These are phyloP conservation scores for Paraphoma chrysanthemicola DNA, from an alignment of 2,329 filamentous ascomycete genomes.

Conservation along the genomic window DNA sequence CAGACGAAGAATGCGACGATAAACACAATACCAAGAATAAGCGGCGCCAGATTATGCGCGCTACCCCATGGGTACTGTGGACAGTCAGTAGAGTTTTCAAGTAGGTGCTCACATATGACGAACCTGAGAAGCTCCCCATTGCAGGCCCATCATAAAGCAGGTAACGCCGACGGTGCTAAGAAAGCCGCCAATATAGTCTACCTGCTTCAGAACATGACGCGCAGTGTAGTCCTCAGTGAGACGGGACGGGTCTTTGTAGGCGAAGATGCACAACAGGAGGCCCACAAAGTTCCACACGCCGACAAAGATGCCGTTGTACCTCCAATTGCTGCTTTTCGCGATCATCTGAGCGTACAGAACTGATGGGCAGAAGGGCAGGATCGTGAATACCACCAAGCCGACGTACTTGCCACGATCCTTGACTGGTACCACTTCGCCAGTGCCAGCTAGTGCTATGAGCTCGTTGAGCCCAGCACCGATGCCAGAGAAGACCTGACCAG, in stretches of 20 bases:
- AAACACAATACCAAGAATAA: conserved; percentile 59
- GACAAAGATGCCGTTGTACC: conserved; percentile 62
- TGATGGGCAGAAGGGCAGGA: conserved; percentile 68
- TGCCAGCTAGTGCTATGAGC: conserved; percentile 71
- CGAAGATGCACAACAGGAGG: conserved; percentile 57
- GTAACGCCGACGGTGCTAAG: conserved; percentile 39
- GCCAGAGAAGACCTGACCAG: conserved; percentile 61
- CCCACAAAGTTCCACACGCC: conserved; percentile 61
- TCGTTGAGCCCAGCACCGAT: conserved; percentile 72
- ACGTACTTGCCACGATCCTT: conserved; percentile 70
- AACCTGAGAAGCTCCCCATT: conserved; percentile 48
- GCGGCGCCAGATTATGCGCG: conserved; percentile 60
- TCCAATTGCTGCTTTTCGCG: conserved; percentile 57
- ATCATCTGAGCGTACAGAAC: conserved; percentile 69
- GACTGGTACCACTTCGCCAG: conserved; percentile 71
- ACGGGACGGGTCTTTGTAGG: conserved; percentile 50
- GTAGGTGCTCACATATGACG: neutral
- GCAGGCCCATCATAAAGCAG: conserved; percentile 47
- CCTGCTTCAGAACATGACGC: conserved; percentile 31
- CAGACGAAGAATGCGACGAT: conserved; percentile 61
- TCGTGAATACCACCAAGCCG: conserved; percentile 65
- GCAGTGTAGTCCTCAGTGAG: conserved; percentile 50
- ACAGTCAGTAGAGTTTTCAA: conserved; percentile 54
- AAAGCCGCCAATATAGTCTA: conserved; percentile 42
- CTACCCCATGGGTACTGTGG: conserved; percentile 64